Conservation (phyloP, 2,329 filamentous ascomycete genomes). For the Pseudocercospora ulei region DNA sequence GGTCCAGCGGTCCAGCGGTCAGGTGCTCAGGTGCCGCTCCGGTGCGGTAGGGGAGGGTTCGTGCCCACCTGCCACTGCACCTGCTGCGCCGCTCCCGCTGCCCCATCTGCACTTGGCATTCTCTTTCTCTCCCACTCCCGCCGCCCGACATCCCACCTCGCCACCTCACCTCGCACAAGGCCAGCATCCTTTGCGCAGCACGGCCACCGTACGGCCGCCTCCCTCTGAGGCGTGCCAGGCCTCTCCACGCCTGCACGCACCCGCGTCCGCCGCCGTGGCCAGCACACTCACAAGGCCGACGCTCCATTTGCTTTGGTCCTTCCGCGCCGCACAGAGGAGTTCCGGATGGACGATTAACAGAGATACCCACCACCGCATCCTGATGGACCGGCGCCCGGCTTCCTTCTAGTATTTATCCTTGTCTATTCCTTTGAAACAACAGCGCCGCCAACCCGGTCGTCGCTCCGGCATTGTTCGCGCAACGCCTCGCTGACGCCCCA, state of each 20-base stretch:
- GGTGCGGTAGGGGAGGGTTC: no score
- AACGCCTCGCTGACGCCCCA: constrained; percentile 7
- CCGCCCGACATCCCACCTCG: not conserved
- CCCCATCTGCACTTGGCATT: not conserved
- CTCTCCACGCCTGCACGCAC: constrained; percentile 7
- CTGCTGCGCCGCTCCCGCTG: no score
- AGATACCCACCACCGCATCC: constrained; percentile 18
- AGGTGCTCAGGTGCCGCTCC: no score
- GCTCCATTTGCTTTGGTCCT: not conserved
- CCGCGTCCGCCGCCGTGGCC: constrained; percentile 7
- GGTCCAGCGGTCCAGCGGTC: no score
- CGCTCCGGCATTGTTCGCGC: constrained; percentile 1
- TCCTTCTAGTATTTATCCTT: constrained; percentile 14
- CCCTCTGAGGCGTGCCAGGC: constrained; percentile 10
- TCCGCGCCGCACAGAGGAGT: constrained; percentile 17
- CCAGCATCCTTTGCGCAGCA: not conserved
- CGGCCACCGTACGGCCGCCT: constrained; percentile 8
- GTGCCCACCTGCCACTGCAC: no score
- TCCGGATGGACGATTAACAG: constrained; percentile 20
- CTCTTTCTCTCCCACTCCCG: not conserved
- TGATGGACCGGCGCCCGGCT: constrained; percentile 7
- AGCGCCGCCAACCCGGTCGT: constrained; percentile 12
- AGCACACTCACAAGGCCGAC: not conserved
- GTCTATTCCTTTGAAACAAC: constrained; percentile 8
- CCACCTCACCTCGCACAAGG: constrained; percentile 2